phyloP scores from a whole-genome alignment of 1,284 basidiomycete genomes.

The Abortiporus biennis region DNA sequence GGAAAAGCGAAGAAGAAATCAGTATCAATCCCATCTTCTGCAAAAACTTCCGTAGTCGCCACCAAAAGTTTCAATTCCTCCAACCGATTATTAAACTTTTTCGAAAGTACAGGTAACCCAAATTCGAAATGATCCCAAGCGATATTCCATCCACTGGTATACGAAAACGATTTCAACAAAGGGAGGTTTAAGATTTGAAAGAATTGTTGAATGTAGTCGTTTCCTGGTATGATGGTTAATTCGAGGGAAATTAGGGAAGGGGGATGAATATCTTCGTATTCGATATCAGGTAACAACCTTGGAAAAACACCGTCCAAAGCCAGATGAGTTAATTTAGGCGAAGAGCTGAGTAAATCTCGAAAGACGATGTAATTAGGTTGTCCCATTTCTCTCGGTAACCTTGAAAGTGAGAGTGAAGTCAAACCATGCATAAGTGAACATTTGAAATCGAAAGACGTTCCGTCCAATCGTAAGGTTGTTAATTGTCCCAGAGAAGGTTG shows the following conservation, averaged over 20 bases:
- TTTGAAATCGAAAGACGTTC: slow-evolving; percentile 4
- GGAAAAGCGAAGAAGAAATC: slow-evolving; percentile 10
- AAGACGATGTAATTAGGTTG: slow-evolving; percentile 6
- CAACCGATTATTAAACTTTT: slow-evolving; percentile 4
- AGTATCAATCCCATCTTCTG: slow-evolving; percentile 1
- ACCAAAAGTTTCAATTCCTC: slow-evolving; percentile 5
- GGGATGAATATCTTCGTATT: slow-evolving; percentile 6
- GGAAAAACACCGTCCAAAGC: slow-evolving; percentile 9
- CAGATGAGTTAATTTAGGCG: slow-evolving; percentile 7
- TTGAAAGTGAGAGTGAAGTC: slow-evolving; percentile 8
- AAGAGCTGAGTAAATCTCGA: slow-evolving; percentile 3
- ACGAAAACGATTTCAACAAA: slow-evolving; percentile 5
- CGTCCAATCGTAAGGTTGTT: slow-evolving; percentile 5
- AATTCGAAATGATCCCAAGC: slow-evolving; percentile 7
- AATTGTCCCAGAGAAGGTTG: slow-evolving; percentile 2
- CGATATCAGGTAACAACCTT: neutral
- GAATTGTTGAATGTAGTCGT: slow-evolving; percentile 6
- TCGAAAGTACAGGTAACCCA: slow-evolving; percentile 4
- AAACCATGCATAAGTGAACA: slow-evolving; percentile 4
- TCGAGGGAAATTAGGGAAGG: slow-evolving; percentile 5
- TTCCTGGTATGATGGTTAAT: slow-evolving; percentile 5
- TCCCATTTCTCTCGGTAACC: slow-evolving; percentile 4
- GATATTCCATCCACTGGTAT: slow-evolving; percentile 5
- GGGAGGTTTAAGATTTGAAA: slow-evolving; percentile 8
- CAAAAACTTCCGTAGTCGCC: slow-evolving; percentile 1